Evolutionary conservation across 1,284 basidiomycete species (phyloP), one percentile per base, ranked within the genome.

Genomic region (Microbotryum intermedium): DNA sequence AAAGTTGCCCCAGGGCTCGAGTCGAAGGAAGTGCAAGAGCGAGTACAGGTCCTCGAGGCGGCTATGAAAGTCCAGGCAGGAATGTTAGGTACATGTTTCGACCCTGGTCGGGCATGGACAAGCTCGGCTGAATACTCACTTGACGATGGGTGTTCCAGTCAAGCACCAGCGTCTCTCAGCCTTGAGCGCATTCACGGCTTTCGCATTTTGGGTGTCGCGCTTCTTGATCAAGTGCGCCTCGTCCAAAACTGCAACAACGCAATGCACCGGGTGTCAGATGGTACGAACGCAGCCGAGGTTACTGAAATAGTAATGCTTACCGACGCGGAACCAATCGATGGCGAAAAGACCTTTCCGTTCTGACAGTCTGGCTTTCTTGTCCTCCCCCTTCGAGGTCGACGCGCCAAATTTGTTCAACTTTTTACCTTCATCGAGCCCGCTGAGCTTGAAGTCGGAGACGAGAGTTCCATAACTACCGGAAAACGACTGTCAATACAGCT

Each of bases 101-200:
- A 39, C 13, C 34, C 3, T 18, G 18, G 52, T 39, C 34, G 34
- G 18, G 34, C 34, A 5, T 18, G 18, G 52, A 28, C 8, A 48
- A 25, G n/a, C 20, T 49, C 29, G 64, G 26, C 46, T 59, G 55
- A 6, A 25, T 10, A 62, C 62, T 49, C 86, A 84, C 73, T 98
- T 98, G 61, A 97, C 90, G 64, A 98, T 97, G 0, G 94, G 94
- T 11, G 94, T 97, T 34, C 91, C 88, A 6, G 91, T 95, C 16
- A 97, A 82, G 6, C 89, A 89, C 94, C 94, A 98, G 65, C 89
- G 81, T 43, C 89, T 79, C 60, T 84, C 79, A 3, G 88, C 87
- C 51, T 81, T 81, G 8, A 98, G 79, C 9, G 87, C 87, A 72
- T 87, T 97, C 52, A 88, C 88, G 2, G 94, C 91, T 69, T 88